phyloP scores from a whole-genome alignment of 352 stramenopile species.

The Thalassiosira sp. region DNA sequence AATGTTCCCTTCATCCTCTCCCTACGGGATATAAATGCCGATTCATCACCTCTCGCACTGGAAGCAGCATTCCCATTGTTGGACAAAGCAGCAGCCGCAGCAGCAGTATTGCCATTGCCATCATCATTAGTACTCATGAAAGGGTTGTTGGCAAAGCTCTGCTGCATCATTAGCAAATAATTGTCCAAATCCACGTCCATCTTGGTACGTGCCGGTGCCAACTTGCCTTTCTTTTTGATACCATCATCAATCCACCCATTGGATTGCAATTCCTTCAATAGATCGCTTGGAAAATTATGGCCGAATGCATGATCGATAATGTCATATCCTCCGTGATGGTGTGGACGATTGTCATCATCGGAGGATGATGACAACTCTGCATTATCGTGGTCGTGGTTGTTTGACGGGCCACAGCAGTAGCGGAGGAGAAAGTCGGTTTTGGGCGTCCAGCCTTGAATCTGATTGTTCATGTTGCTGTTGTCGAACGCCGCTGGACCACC shows the following conservation, averaged over 20 bases:
- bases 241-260: constrained; percentile 34
- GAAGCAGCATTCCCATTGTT: background rate
- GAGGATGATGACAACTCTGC: background rate
- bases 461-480: too few relatives aligned
- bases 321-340: constrained; percentile 34
- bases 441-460: constrained; percentile 21
- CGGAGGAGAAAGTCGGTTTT: constrained; percentile 17
- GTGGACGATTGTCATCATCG: background rate
- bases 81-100: too few relatives aligned
- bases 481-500: too few relatives aligned
- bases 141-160: constrained; percentile 13
- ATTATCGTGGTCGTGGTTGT: too few relatives aligned
- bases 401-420: too few relatives aligned
- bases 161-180: too few relatives aligned
- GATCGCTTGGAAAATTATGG: constrained; percentile 14
- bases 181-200: constrained; percentile 34
- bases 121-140: background rate
- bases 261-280: constrained; percentile 38
- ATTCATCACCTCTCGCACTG: constrained; percentile 49
- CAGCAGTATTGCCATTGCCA: background rate
- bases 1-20: constrained; percentile 20
- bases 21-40: constrained; percentile 50
- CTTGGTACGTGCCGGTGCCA: constrained; percentile 41
- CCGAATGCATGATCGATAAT: constrained; percentile 51
- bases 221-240: constrained; percentile 3